Base-by-base conservation (phyloP, 331 rosid species). In the Quercus lobata region DNA sequence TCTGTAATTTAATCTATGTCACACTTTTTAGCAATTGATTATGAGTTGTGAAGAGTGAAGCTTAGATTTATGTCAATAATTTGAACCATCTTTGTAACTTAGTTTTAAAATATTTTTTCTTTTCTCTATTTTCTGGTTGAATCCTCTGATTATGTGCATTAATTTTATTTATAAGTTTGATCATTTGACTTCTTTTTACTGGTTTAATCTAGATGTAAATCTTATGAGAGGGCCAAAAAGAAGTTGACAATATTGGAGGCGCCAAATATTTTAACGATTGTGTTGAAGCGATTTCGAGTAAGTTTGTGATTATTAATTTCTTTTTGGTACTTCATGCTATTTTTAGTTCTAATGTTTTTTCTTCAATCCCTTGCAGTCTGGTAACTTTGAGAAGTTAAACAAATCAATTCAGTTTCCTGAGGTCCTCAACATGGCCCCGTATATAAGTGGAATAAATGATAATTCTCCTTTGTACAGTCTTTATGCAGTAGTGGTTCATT, bases 261-360 rank as follows among this genome's bases (percentile, higher is more conserved):
- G 71, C 96, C 97, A 75, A 93, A 93, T 86, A 84, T 93, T 79
- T 96, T 93, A 60, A 93, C 96, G 46, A 88, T 93, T 77, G 97
- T 91, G 74, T 78, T 93, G 77, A 93, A 93, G 84, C 91, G 96
- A 69, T 93, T 93, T 84, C 90, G 85, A 91, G 97, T 93, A 86
- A 62, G 74, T 80, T 21, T 65, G 68, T 68, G 24, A 60, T 6
- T 44, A 44, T 76, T 68, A 56, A 44, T 49, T n/a, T 30, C 56
- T 54, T 69, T 18, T 9, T 79, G 37, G 24, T 35, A 57, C 60
- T 80, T 76, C 14, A 24, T 57, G 4, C 82, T 14, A 56, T 57
- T 21, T 25, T 57, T 66, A 57, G 60, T 78, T 24, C 68, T 83
- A 75, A 80, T 73, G 44, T 60, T 77, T 81, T 76, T 76, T 81